These are phyloP conservation scores for Psidium guajava DNA, from an alignment of 345 rosid species.

Conservation along the genomic window DNA sequence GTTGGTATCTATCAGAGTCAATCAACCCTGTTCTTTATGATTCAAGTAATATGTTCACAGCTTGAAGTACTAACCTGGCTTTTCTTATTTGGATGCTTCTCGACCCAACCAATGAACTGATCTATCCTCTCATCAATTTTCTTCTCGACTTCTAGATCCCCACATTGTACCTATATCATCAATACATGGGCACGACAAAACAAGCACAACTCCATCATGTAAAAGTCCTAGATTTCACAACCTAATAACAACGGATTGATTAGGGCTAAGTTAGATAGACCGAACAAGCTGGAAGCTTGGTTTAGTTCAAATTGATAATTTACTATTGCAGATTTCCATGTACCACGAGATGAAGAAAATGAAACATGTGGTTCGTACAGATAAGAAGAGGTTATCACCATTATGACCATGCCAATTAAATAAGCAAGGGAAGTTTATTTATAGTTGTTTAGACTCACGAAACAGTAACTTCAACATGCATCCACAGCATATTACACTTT, in stretches of 20 bases:
- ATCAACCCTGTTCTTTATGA: not conserved
- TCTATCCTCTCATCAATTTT: conserved; percentile 93
- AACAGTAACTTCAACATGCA: not conserved
- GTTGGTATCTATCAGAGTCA: no score
- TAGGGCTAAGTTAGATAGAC: not conserved
- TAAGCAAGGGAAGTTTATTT: not conserved
- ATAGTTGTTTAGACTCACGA: not conserved
- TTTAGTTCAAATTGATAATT: not conserved
- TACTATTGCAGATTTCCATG: not conserved
- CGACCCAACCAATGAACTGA: conserved; percentile 79
- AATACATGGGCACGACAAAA: not conserved
- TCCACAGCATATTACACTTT: not conserved
- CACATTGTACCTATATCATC: conserved; percentile 70
- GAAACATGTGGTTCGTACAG: not conserved
- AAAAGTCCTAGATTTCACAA: not conserved
- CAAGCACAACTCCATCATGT: not conserved
- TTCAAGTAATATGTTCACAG: not conserved
- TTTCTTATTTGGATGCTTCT: conserved; percentile 93
- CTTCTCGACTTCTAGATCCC: conserved; percentile 77
- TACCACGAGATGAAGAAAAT: not conserved
- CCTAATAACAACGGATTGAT: not conserved
- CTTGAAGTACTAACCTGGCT: conserved; percentile 48
- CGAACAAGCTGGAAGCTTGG: not conserved
- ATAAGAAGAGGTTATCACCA: not conserved
- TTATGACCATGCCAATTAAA: not conserved